Evolutionary conservation across 192 early-diverging fungal genomes (phyloP), one percentile per base, ranked within the genome.

Genomic region (Coemansia sp.): DNA sequence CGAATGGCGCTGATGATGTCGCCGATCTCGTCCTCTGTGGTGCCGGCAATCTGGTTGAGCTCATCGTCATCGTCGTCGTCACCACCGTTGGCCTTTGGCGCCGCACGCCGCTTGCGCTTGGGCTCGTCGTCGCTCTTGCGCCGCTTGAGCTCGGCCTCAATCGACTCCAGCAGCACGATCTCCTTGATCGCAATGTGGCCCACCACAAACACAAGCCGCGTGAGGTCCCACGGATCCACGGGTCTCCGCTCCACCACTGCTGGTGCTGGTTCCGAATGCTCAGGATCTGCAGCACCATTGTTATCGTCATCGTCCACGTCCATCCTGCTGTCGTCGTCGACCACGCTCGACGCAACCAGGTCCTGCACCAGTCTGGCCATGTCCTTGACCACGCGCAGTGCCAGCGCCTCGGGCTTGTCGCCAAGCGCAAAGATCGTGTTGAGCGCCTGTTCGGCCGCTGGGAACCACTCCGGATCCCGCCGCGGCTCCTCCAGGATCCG

Each of bases 141-240:
- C 22, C 94, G 85, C 79, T 99, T 99, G 85, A 91, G 94, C 45
- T 95, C 96, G 16, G 89, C 84, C 79, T 99, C 98, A 22, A 98
- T 89, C 3, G 88, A 85, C 84, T 99, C 98, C 53, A 99, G 81
- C 76, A 97, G 90, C 39, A 97, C 95, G 72, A 97, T 95, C 69
- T 97, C 92, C 81, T 98, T 96, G 67, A 98, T 91, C 0, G 94
- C 97, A 14, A 97, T 88, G 76, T 99, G 98, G 0, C 98, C 97
- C 37, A 96, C 90, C 37, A 98, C 82, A 63, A 98, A 98, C 20
- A 95, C 73, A 13, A 99, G 80, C 49, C 96, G 92, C 62, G 90
- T 88, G 10, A 99, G 86, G 44, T 93, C 90, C 74, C 92, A 87
- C 38, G 90, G 74, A 63, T 90, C 86, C 10, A 73, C 72, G 45